Evolutionary conservation across 306 rosid species (phyloP).

Genomic region (Begonia loranthoides): DNA sequence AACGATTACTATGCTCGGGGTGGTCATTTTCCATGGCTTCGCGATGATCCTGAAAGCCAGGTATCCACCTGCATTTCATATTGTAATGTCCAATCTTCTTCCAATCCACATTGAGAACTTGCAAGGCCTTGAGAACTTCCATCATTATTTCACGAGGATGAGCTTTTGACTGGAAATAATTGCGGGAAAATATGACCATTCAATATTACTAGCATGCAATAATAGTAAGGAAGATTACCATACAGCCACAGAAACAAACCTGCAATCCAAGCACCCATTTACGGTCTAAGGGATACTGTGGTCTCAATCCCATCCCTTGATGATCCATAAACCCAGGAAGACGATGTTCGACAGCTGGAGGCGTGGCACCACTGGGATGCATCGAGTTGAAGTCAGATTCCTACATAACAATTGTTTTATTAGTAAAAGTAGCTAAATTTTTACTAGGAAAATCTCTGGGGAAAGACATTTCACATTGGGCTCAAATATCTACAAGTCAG

Average conservation of each 20-base stretch:
- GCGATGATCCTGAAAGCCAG: slow-evolving; percentile 36
- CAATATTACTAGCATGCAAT: slow-evolving; percentile 14
- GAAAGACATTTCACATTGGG: neutral
- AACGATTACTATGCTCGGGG: slow-evolving; percentile 34
- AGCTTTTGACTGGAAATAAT: slow-evolving; percentile 60
- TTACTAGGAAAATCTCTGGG: neutral
- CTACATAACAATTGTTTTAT: slow-evolving; percentile 12
- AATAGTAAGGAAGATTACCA: neutral
- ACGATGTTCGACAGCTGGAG: slow-evolving; percentile 66
- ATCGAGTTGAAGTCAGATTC: slow-evolving; percentile 48
- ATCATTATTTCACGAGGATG: slow-evolving; percentile 95
- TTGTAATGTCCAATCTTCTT: slow-evolving; percentile 94
- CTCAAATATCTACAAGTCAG: neutral
- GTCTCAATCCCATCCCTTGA: slow-evolving; percentile 54
- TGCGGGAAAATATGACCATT: slow-evolving; percentile 7
- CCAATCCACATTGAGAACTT: slow-evolving; percentile 79
- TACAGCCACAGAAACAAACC: slow-evolving; percentile 24
- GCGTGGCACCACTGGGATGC: slow-evolving; percentile 40
- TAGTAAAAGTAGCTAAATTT: neutral
- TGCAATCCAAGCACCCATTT: slow-evolving; percentile 98
- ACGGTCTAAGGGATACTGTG: slow-evolving; percentile 70
- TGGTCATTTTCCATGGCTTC: slow-evolving; percentile 62
- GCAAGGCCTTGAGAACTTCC: slow-evolving; percentile 88
- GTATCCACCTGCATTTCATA: slow-evolving; percentile 90
- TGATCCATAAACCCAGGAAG: slow-evolving; percentile 53